Evolutionary conservation across 306 rosid species (phyloP), one percentile per base, ranked within the genome.

Genomic region (Crotalaria pallida): DNA sequence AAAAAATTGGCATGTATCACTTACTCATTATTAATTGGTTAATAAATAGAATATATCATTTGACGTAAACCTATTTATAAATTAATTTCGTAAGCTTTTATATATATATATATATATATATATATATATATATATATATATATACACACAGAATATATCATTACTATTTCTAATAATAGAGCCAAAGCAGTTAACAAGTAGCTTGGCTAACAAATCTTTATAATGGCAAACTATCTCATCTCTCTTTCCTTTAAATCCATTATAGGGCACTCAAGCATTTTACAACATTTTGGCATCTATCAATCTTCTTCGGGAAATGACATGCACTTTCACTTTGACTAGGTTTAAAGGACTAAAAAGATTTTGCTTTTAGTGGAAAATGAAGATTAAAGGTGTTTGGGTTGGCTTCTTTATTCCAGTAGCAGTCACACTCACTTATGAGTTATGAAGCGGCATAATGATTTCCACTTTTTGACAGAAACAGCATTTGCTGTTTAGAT

Each of bases 261-360:
- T 51, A 24, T 56, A 58, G 36, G 70, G 26, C 34, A 65, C 65
- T 59, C 67, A 72, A 45, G 29, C 58, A 49, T 67, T 61, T 73
- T 58, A 43, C 75, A 40, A 40, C 51, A 27, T 47, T 77, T 62
- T 73, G 57, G 69, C 59, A 59, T 51, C 43, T n/a, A 71, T 57
- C 61, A 67, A 71, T 74, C 75, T 80, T 80, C 73, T 61, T 80
- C 16, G 59, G 77, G 76, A 81, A 72, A 74, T 78, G 77, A 72
- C 72, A 56, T 47, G 11, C 72, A 57, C 73, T 69, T 79, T 78
- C 83, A 83, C 64, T 71, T 79, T 78, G 77, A 62, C 78, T 77
- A 68, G 52, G 47, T 51, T 12, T 33, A 71, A 74, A 64, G 77
- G 57, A 73, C 72, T 24, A 31, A 11, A 72, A 72, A 57, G 22